Base-by-base conservation (phyloP, 2,329 filamentous ascomycete genomes). In the Plectosphaerella cucumerina region DNA sequence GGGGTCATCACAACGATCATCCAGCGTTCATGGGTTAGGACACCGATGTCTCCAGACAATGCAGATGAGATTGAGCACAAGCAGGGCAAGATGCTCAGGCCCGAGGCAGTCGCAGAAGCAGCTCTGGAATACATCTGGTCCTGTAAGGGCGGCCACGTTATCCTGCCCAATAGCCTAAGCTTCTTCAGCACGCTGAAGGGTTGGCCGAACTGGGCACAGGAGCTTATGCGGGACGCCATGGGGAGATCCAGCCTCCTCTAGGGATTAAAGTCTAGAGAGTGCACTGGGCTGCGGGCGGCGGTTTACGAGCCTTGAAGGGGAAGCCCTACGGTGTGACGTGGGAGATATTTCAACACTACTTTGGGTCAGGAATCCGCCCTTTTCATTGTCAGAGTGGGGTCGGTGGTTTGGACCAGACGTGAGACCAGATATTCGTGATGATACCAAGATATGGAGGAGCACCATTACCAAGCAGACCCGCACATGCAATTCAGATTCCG, bases 1-100 rank as follows among this genome's bases (percentile, higher is more conserved):
- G 73, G 71, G 45, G 75, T 84, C 17, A 66, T 80, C 23, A 80
- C 78, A 0, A 73, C 81, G 2, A 60, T 80, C 3, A 70, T 84
- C 44, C 60, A 61, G 26, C 59, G 58, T 10, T 23, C 18, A 34
- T 48, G 35, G 34, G 47, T 48, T 11, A 41, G 47, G 21, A 48
- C 47, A 6, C 14, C 12, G 2, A 48, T 48, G 47, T 41, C 47
- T 18, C 34, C 35, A 20, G 18, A 48, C 22, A 48, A 33, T 21
- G 47, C 37, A 6, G 47, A 41, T 8, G 34, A 41, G 10, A 41
- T 48, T 9, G 47, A 48, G n/a, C 6, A 18, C 14, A 22, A 21
- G 15, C 35, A 41, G 12, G 47, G 34, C 5, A 42, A 33, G 35
- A 41, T 48, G 47, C 3, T 48, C 20, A 41, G 2, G n/a, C 47